Conservation (phyloP, 2,329 filamentous ascomycete species). For the Aspergillus versicolor region DNA sequence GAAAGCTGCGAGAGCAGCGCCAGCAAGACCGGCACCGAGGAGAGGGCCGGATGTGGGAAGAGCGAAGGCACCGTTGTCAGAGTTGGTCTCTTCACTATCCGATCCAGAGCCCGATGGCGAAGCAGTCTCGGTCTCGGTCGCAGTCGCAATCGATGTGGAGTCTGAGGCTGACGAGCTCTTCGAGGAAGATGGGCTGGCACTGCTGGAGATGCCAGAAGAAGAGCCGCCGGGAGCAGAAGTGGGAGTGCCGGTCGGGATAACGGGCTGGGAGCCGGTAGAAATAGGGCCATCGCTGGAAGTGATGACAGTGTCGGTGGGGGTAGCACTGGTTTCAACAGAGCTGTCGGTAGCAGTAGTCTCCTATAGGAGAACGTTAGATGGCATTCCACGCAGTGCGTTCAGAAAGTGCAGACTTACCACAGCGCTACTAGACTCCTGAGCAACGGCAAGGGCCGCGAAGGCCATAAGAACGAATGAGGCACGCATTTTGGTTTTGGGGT, state of each 20-base stretch:
- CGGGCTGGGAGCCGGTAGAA: slow-evolving; percentile 5
- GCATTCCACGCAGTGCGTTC: not conserved
- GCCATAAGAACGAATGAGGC: slow-evolving; percentile 44
- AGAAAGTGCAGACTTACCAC: slow-evolving; percentile 20
- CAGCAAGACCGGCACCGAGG: slow-evolving; percentile 39
- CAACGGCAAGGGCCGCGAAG: slow-evolving; percentile 44
- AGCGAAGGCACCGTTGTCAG: slow-evolving; percentile 30
- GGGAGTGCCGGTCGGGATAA: slow-evolving; percentile 5
- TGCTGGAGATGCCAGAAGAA: slow-evolving; percentile 3
- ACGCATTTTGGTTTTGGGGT: slow-evolving; percentile 44
- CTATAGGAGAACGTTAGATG: slow-evolving; percentile 2
- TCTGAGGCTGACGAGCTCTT: slow-evolving; percentile 8
- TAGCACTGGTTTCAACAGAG: slow-evolving; percentile 9
- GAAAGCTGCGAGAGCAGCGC: slow-evolving; percentile 43
- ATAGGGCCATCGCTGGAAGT: not conserved
- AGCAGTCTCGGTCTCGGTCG: slow-evolving; percentile 1
- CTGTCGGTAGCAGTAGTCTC: slow-evolving; percentile 17
- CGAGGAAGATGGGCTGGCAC: slow-evolving; percentile 5
- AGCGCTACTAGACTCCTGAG: slow-evolving; percentile 30
- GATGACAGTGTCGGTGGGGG: slow-evolving; percentile 6
- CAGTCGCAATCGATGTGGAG: slow-evolving; percentile 12
- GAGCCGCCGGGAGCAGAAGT: not conserved
- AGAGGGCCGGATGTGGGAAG: slow-evolving; percentile 38
- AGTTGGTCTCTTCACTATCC: slow-evolving; percentile 22
- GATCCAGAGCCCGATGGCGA: slow-evolving; percentile 12